These are phyloP conservation scores for Heteromeles arbutifolia DNA, from an alignment of 306 rosid species.

Conservation along the genomic window DNA sequence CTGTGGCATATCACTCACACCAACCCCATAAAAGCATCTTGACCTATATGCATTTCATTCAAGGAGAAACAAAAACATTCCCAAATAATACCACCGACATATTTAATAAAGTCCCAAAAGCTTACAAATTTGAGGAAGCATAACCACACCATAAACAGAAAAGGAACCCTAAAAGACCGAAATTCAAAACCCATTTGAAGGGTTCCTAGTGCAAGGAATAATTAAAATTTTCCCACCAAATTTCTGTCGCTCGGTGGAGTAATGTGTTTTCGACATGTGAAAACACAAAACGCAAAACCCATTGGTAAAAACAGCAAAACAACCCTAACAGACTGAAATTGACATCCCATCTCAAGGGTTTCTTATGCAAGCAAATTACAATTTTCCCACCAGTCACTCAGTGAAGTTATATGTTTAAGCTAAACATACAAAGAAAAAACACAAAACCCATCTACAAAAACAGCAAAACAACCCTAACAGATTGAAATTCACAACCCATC, in stretches of 20 bases:
- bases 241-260: constrained; percentile 3
- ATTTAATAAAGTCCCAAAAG: too few relatives aligned
- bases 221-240: neutral
- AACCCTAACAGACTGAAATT: too few relatives aligned
- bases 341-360: neutral
- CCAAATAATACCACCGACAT: too few relatives aligned
- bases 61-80: too few relatives aligned
- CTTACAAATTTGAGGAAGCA: too few relatives aligned
- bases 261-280: neutral
- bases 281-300: neutral
- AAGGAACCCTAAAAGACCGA: neutral
- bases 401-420: constrained; percentile 8
- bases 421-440: neutral
- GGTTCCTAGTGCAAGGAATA: neutral
- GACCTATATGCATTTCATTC: too few relatives aligned
- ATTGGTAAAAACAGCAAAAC: too few relatives aligned
- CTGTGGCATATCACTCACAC: too few relatives aligned
- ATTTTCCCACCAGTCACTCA: neutral
- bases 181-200: neutral
- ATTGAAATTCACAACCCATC: neutral
- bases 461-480: neutral
- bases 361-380: neutral
- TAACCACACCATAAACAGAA: neutral
- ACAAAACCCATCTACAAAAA: neutral
- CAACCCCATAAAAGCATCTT: too few relatives aligned